Evolutionary conservation across 768 basidiomycete species (phyloP), one percentile per base, ranked within the genome.

Genomic region (Gyrodon lividus): DNA sequence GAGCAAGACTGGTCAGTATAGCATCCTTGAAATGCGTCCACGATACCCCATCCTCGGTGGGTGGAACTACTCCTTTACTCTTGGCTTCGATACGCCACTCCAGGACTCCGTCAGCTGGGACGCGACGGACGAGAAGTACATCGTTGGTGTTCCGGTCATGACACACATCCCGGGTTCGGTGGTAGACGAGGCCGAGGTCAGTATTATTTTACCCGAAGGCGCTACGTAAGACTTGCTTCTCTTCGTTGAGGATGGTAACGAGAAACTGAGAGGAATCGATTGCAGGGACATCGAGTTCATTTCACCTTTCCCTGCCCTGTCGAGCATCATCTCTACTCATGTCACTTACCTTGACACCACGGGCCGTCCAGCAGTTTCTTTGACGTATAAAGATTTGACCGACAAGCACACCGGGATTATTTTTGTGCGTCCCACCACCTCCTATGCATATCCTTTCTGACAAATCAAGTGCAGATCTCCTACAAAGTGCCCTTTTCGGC

Each of bases 61-160:
- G 38, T 99, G 97, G 97, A 98, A 97, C 64, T 98, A 96, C 69
- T 84, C 77, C 38, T 98, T 95, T 73, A 93, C 92, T 5, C 76
- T 98, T 3, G 97, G 97, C 2, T 99, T 89, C 80, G 94, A 98
- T 60, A 78, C 89, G n/a, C 87, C 87, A 24, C 77, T 93, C 42
- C 79, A 72, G n/a, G 82, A 92, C 65, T 84, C 82, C 9, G 82
- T 80, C 14, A 78, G 77, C 52, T 89, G 81, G 59, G 83, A 90
- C 59, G 76, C 72, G 46, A 72, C 72, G 41, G 82, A 74, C 19
- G 83, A 84, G 28, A 80, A 76, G 57, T 86, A 93, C 64, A 76
- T 87, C 16, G 78, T 92, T 34, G 82, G 84, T 50, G 78, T 99
- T 19, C 96, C 96, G 26, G 82, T 98, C 64, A 80, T 94, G 79